These are phyloP conservation scores for Monosiga brevicollis DNA, from an alignment of 78 protist genomes.

Conservation along the genomic window DNA sequence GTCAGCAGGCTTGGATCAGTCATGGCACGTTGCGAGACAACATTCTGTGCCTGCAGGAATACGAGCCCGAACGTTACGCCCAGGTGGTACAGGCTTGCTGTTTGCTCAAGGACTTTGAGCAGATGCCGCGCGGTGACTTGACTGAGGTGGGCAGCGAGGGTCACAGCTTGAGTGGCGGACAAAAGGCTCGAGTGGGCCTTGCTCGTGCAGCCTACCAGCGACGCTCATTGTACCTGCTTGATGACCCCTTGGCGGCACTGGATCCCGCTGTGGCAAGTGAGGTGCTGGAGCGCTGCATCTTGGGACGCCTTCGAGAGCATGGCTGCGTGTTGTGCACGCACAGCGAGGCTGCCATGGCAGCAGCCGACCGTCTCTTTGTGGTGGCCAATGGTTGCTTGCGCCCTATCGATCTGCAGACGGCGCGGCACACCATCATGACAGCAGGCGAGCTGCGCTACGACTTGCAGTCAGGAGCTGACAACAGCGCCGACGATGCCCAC, in stretches of 20 bases:
- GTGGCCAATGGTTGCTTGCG: constrained; percentile 49
- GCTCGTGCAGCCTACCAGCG: constrained; percentile 60
- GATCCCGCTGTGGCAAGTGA: background rate
- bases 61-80: constrained; percentile 42
- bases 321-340: constrained; percentile 49
- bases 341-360: constrained; percentile 28
- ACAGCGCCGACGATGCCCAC: background rate
- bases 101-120: constrained; percentile 24
- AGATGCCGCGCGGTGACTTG: constrained; percentile 41
- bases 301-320: background rate
- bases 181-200: constrained; percentile 55
- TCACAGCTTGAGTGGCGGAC: constrained; percentile 62
- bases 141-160: constrained; percentile 65
- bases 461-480: too few relatives aligned
- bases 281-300: background rate
- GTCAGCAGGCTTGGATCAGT: constrained; percentile 87
- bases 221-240: constrained; percentile 44
- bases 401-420: too few relatives aligned
- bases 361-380: constrained; percentile 21
- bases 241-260: constrained; percentile 60
- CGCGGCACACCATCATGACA: background rate
- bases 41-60: constrained; percentile 74
- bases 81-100: constrained; percentile 44
- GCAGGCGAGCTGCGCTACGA: too few relatives aligned
- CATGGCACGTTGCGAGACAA: constrained; percentile 82